Evolutionary conservation across 1,139 yeast species (phyloP).

Genomic region (Pichia inconspicua): DNA sequence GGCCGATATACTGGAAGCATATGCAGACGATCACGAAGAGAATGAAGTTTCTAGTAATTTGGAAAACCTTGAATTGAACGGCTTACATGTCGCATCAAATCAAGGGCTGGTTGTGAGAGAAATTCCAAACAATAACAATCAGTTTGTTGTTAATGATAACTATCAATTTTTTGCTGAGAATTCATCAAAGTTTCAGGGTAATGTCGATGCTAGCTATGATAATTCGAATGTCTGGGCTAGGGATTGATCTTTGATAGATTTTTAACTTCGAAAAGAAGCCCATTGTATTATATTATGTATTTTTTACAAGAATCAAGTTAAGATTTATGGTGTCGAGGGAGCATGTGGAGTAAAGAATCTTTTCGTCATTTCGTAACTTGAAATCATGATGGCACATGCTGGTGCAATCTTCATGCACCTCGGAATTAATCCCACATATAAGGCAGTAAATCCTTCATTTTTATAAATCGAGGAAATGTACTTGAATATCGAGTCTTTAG

Average conservation of each 20-base stretch:
- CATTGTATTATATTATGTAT: background rate
- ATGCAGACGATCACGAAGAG: background rate
- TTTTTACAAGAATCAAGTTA: background rate
- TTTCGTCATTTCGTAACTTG: constrained; percentile 88
- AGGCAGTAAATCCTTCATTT: constrained; percentile 68
- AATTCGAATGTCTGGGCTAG: background rate
- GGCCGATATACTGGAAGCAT: background rate
- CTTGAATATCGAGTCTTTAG: constrained; percentile 48
- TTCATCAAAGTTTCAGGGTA: background rate
- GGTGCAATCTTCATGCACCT: constrained; percentile 90
- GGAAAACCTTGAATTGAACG: background rate
- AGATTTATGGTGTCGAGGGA: background rate
- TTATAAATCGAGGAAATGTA: constrained; percentile 54
- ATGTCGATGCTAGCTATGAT: background rate
- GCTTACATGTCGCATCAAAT: background rate
- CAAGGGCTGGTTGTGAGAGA: background rate
- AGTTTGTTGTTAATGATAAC: background rate
- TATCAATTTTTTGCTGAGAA: background rate
- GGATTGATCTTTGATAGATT: background rate
- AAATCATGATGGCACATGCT: constrained; percentile 96
- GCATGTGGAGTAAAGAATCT: constrained; percentile 36
- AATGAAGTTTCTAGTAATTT: background rate
- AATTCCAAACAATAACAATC: background rate
- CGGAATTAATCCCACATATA: constrained; percentile 80
- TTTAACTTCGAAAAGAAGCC: background rate